Percentiles rank a stretch among this genome's conserved stretches.
Conservation (phyloP, 176 grass and related monocot species). For the Miscanthus lutarioriparius region DNA sequence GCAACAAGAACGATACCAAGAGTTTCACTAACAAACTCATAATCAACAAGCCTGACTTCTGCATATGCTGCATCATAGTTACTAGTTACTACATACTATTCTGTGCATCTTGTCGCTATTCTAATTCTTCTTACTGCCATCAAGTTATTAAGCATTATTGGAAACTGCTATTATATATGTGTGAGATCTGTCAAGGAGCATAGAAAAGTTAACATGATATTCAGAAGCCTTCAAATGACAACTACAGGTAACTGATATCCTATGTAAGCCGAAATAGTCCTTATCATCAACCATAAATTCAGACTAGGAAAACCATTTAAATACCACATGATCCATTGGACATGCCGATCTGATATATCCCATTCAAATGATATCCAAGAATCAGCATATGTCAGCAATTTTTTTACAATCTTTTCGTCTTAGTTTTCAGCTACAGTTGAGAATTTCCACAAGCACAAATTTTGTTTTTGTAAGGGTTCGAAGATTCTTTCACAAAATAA, state of each 20-base stretch:
- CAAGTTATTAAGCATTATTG: neutral
- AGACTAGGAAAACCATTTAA: neutral
- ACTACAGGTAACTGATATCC: neutral
- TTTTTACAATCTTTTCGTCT: neutral
- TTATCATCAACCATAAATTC: neutral
- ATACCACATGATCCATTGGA: neutral
- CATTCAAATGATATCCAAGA: neutral
- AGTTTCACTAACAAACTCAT: neutral
- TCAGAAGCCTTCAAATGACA: neutral
- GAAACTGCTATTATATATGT: neutral
- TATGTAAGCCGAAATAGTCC: neutral
- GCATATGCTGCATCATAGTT: neutral
- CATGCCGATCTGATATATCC: neutral
- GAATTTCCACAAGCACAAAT: neutral
- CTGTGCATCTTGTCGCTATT: neutral
- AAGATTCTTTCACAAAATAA: neutral
- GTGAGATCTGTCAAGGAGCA: neutral
- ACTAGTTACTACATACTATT: neutral
- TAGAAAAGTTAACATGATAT: neutral
- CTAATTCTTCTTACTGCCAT: neutral
- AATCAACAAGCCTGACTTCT: neutral
- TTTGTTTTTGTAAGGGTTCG: neutral
- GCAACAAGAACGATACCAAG: neutral
- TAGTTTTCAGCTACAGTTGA: neutral
- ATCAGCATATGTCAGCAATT: neutral